phyloP scores from a whole-genome alignment of 495 filamentous ascomycete species.

The Chaetomium tenue region DNA sequence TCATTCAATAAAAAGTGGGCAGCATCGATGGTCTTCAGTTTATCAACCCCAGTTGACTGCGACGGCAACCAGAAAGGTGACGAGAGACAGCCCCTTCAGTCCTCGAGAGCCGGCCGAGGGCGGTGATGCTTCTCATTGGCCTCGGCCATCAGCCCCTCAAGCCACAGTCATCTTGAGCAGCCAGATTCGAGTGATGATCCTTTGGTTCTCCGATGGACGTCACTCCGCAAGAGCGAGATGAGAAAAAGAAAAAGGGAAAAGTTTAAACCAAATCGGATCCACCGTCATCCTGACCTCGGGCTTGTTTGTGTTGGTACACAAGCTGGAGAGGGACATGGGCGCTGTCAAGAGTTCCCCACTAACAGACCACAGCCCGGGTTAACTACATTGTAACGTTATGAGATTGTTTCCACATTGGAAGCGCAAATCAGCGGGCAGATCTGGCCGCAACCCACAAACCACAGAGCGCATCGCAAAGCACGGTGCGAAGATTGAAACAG shows the following conservation, averaged over 20 bases:
- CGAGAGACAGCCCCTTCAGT: not conserved
- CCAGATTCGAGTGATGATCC: not conserved
- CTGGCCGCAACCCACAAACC: not conserved
- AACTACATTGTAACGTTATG: too few relatives aligned
- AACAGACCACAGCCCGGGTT: too few relatives aligned
- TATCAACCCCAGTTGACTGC: not conserved
- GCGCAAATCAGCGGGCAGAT: not conserved
- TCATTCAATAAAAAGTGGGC: not conserved
- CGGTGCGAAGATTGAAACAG: not conserved
- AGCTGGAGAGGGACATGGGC: too few relatives aligned
- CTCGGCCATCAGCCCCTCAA: conserved; percentile 13
- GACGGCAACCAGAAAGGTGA: not conserved
- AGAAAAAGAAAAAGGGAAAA: not conserved
- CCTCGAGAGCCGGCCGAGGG: not conserved
- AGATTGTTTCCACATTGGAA: not conserved
- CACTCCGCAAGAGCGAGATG: not conserved
- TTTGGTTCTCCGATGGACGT: not conserved
- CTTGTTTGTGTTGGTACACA: too few relatives aligned
- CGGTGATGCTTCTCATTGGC: conserved; percentile 16
- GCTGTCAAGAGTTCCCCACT: too few relatives aligned
- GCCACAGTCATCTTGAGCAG: conserved; percentile 6
- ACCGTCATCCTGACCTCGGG: not conserved
- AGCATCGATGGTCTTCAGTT: not conserved
- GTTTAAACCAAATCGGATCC: not conserved
- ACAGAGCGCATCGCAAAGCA: not conserved